Base-by-base conservation (phyloP, 129 eudicot species). In the Saussurea involucrata region DNA sequence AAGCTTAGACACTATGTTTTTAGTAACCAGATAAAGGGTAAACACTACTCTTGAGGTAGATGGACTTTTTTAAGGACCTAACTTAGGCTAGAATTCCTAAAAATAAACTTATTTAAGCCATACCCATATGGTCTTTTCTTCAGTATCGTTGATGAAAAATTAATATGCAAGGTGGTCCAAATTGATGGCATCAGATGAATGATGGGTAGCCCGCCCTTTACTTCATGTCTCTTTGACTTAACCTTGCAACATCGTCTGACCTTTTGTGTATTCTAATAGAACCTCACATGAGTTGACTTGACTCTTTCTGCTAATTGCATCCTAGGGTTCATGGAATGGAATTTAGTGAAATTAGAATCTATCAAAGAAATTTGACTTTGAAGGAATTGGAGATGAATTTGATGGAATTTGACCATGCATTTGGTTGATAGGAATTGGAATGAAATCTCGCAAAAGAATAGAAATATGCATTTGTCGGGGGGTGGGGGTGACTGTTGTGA, bases 81-180 rank as follows among this genome's bases (percentile, higher is more conserved):
- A 12, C n/a, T 72, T 9, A 55, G 28, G 32, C 25, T 24, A 63
- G 24, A 63, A 24, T 21, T 21, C 34, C 22, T 61, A 10, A 6
- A 68, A 73, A 21, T 34, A 60, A 24, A 63, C 63, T 20, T 69
- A 63, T 25, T n/a, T 64, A 12, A 75, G 21, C 61, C 28, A 15
- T 64, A 53, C 44, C 70, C 33, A 69, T 68, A 65, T 75, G 72
- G 20, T 11, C 32, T 63, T 40, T 20, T 40, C 32, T 60, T 44
- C 63, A 75, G 27, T n/a, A 33, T 20, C 65, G 37, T 64, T 75
- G 63, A 67, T 42, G 72, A 64, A 8, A 40, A 40, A 18, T 10
- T 73, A 73, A 73, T 7, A 73, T 73, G n/a, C n/a, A n/a, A n/a
- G 57, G 57, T 58, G 63, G 36, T 75, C 71, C 79, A 75, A 63